These are phyloP conservation scores for Didymosphaeria variabile DNA, from an alignment of 2,329 filamentous ascomycete genomes.

Conservation along the genomic window DNA sequence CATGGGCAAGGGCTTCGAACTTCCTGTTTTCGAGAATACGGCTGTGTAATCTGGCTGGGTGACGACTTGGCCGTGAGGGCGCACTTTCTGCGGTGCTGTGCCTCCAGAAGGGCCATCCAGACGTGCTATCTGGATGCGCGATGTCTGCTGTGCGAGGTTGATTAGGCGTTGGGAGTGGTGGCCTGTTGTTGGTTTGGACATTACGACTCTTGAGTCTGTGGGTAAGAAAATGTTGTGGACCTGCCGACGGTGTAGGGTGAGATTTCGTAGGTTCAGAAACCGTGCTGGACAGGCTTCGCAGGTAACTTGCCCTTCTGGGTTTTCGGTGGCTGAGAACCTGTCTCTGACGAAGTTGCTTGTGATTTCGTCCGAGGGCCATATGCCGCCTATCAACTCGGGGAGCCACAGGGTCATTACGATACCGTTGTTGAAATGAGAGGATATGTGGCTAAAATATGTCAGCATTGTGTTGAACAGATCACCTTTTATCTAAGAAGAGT, in stretches of 20 bases:
- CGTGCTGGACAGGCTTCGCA: conserved; percentile 13
- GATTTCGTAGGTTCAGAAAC: conserved; percentile 7
- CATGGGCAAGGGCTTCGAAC: neutral
- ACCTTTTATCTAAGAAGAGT: neutral
- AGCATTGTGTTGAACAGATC: neutral
- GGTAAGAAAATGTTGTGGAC: conserved; percentile 15
- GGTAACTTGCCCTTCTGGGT: conserved; percentile 4
- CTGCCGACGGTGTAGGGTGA: conserved; percentile 23
- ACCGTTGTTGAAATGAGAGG: conserved; percentile 25
- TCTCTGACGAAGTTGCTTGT: neutral
- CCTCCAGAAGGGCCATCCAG: neutral
- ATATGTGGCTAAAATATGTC: conserved; percentile 20
- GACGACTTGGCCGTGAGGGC: neutral
- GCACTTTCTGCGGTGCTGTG: neutral
- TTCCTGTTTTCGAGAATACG: neutral
- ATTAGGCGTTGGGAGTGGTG: conserved; percentile 6
- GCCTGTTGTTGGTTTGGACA: neutral
- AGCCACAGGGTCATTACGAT: conserved; percentile 30
- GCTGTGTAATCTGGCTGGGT: neutral
- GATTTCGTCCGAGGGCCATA: conserved; percentile 14
- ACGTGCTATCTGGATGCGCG: neutral
- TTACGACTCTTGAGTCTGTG: neutral
- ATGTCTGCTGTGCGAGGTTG: conserved; percentile 11
- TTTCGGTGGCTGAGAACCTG: neutral
- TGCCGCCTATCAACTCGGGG: conserved; percentile 23